Base-by-base conservation (phyloP, 495 filamentous ascomycete species). In the Lentithecium fluviatile region DNA sequence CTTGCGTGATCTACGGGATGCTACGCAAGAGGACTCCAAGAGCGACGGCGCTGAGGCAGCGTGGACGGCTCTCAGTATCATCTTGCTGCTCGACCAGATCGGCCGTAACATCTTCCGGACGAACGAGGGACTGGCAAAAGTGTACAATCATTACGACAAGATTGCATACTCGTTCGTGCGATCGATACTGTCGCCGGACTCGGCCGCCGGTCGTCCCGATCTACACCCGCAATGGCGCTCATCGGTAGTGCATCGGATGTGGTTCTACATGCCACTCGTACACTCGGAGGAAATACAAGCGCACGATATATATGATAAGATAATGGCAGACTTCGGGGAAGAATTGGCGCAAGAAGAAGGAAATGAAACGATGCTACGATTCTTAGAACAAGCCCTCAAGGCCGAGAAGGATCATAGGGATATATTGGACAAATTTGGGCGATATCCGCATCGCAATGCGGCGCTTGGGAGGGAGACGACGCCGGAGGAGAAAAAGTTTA, bases 41-140 rank as follows among this genome's bases (percentile, higher is more conserved):
- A 19, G 64, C 26, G 62, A 51, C 17, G 53, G 37, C 4, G 43
- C 34, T 11, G 57, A 55, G 17, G 51, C 46, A 11, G 58, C 58
- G 2, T 58, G 42, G 19, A 74, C 69, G 1, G 68, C 76, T 6
- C 69, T 80, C 36, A 69, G 70, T 17, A 52, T 81, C 11, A 17
- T 78, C 8, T 17, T 81, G 24, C 71, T 81, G 25, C 71, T 81
- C 1, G 79, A 81, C 52, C 79, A 81, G 61, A 69, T 79, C 45
- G 68, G 78, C 1, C 75, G 79, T 17, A 81, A 80, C 57, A 67
- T 77, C 24, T 77, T 73, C 58, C 79, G 79, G 7, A 69, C 67
- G 0, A 51, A 70, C 10, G 66, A 70, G 29, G 67, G 60, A 8
- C 55, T 71, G 6, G 25, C 43, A 0, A 48, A 70, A 10, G 70